Base-by-base conservation (phyloP, 371 early-diverging fungal genomes). In the Syncephalis fuscata region DNA sequence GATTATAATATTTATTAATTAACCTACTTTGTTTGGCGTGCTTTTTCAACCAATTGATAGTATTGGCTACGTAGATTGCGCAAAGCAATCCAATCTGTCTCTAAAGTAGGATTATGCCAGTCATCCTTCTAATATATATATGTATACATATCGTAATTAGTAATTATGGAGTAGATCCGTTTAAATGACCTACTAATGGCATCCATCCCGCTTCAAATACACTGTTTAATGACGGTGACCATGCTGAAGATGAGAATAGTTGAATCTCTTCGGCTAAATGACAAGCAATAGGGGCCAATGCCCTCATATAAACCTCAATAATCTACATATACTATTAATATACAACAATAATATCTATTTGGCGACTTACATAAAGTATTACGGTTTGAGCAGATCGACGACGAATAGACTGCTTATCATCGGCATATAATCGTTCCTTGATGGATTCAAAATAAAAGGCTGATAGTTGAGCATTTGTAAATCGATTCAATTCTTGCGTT, bases 251-350 rank as follows among this genome's bases (percentile, higher is more conserved):
- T 46, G 67, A 76, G 50, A 80, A 69, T 48, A 78, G 78, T 55
- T 77, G 84, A 39, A 83, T 73, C 53, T 88, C 86, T 53, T 86
- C 85, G 1, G 78, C 81, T n/a, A 84, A 62, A 53, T 82, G 82
- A 45, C 75, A 74, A 2, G 71, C 69, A 38, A 86, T 62, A 1
- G 86, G 88, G 1, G 87, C 76, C 20, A 84, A 44, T 8, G 73
- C 63, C 21, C 59, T 63, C 0, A 70, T 72, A 56, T 82, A 81
- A 8, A 71, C 66, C n/a, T 68, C 64, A 26, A 88, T 60, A 16
- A 74, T 56, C 66, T 78, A 24, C 23, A 47, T 10, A 10, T 19
- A 23, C 38, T 24, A 26, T 26, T 22, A 17, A 41, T 36, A 4
- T 32, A 32, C 32, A 32, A 11, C 32, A 7, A 11, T 11, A 32